Conservation (phyloP, 2,329 filamentous ascomycete genomes). For the Drechmeria coniospora region DNA sequence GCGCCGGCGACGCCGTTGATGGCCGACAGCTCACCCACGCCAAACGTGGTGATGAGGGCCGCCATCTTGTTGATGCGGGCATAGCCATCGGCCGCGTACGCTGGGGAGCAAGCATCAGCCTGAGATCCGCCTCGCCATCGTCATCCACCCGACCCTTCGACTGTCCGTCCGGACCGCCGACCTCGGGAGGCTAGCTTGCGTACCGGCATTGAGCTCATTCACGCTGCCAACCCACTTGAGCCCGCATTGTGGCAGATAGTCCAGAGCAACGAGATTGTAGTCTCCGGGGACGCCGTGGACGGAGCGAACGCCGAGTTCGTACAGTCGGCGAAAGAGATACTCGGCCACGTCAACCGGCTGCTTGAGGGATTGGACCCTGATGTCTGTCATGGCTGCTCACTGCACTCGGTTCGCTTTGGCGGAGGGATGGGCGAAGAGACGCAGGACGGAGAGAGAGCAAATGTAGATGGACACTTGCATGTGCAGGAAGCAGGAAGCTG, state of each 20-base stretch:
- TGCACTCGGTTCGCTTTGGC: too few relatives aligned
- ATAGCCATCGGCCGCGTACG: constrained; percentile 70
- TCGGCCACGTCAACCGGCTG: constrained; percentile 46
- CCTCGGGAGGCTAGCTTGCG: too few relatives aligned
- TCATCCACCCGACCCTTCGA: too few relatives aligned
- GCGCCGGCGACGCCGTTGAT: constrained; percentile 62
- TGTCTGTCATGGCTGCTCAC: constrained; percentile 18
- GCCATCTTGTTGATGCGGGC: constrained; percentile 56
- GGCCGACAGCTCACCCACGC: constrained; percentile 59
- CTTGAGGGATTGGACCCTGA: constrained; percentile 26
- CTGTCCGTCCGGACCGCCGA: too few relatives aligned
- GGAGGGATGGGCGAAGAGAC: too few relatives aligned
- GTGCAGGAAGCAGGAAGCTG: too few relatives aligned
- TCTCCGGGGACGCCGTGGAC: constrained; percentile 58
- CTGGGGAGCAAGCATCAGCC: constrained; percentile 24
- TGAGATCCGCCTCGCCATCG: too few relatives aligned
- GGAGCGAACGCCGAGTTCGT: constrained; percentile 47
- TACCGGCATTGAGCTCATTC: constrained; percentile 59
- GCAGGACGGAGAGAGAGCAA: too few relatives aligned
- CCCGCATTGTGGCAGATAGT: constrained; percentile 43
- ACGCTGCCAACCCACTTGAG: constrained; percentile 54
- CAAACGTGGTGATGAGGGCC: constrained; percentile 61
- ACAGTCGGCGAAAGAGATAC: constrained; percentile 50
- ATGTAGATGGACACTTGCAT: too few relatives aligned
- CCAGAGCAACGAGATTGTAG: constrained; percentile 55